Evolutionary conservation across 129 eudicot species (phyloP), one percentile per base, ranked within the genome.

Genomic region (carrot (Daucus carota)): DNA sequence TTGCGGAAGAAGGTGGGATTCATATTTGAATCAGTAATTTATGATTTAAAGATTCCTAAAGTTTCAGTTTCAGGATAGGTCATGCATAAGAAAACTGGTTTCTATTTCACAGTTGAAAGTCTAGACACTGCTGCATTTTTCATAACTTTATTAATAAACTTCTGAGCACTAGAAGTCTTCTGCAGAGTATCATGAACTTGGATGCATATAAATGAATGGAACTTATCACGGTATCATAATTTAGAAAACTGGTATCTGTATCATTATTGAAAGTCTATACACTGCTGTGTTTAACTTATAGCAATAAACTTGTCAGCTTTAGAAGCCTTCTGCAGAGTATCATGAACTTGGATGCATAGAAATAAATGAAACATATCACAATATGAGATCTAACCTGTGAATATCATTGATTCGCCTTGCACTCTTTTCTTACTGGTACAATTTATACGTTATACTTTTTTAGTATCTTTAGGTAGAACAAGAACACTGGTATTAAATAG

Each of bases 1-100:
- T 94, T 81, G 93, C 96, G 73, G 99, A 94, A 84, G 98, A 91
- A 87, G 97, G 99, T 91, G 75, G 10, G 73, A 31, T 60, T 1
- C 46, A 54, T 34, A 54, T 14, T 34, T 42, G 8, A 43, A 24
- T 63, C 16, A 63, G 20, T 63, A 31, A 63, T 63, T 28, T 14
- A 17, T 29, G 31, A 29, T 63, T 63, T 12, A 29, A 13, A 29
- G 38, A 71, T 42, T 43, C 74, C 38, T 2, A 18, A 17, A 43
- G 42, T 18, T 11, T 41, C 36, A 42, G 12, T 70, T 24, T 43
- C 15, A n/a, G 74, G 33, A 26, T 41, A 13, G 29, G n/a, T n/a
- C 12, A 2, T 15, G 26, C 47, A 43, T 41, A 70, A 5, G 10
- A 26, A 43, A n/a, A 72, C 38, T 47, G 47, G 57, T 72, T 72